These are phyloP conservation scores for Cladophialophora bantiana DNA, from an alignment of 2,329 filamentous ascomycete genomes.

Conservation along the genomic window DNA sequence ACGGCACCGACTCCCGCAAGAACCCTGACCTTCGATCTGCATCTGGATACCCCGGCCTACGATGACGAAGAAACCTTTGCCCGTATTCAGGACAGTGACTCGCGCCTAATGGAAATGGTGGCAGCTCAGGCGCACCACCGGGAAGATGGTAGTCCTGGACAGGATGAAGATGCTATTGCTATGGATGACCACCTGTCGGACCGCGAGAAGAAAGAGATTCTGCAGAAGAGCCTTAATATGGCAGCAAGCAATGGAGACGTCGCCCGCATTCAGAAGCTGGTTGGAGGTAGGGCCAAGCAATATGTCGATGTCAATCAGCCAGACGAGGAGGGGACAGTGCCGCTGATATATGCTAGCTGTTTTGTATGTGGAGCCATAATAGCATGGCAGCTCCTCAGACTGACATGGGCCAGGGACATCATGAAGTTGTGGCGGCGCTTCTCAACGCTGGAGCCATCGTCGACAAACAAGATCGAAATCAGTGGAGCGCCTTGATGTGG, in stretches of 20 bases:
- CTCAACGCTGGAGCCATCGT: conserved; percentile 86
- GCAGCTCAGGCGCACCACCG: conserved; percentile 88
- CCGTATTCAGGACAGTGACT: conserved; percentile 77
- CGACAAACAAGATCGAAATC: conserved; percentile 91
- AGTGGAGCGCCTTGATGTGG: conserved; percentile 99
- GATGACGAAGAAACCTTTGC: conserved; percentile 68
- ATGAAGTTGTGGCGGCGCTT: conserved; percentile 82
- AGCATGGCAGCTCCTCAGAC: not conserved
- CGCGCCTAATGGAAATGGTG: conserved; percentile 92
- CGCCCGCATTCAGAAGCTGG: conserved; percentile 76
- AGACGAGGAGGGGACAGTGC: conserved; percentile 95
- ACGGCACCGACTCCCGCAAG: conserved; percentile 85
- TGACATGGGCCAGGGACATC: conserved; percentile 67
- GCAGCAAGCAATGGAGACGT: conserved; percentile 96
- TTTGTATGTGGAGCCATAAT: conserved; percentile 58
- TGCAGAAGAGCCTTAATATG: conserved; percentile 92
- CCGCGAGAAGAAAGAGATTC: conserved; percentile 77
- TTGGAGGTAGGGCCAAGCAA: conserved; percentile 74
- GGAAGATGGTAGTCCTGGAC: conserved; percentile 66
- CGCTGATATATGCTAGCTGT: conserved; percentile 95
- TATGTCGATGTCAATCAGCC: conserved; percentile 85
- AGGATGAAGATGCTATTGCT: conserved; percentile 81
- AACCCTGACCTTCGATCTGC: conserved; percentile 83
- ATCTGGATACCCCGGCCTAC: conserved; percentile 78
- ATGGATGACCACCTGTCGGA: conserved; percentile 75